phyloP scores from a whole-genome alignment of 2,329 filamentous ascomycete genomes.

The Ustulina deusta region DNA sequence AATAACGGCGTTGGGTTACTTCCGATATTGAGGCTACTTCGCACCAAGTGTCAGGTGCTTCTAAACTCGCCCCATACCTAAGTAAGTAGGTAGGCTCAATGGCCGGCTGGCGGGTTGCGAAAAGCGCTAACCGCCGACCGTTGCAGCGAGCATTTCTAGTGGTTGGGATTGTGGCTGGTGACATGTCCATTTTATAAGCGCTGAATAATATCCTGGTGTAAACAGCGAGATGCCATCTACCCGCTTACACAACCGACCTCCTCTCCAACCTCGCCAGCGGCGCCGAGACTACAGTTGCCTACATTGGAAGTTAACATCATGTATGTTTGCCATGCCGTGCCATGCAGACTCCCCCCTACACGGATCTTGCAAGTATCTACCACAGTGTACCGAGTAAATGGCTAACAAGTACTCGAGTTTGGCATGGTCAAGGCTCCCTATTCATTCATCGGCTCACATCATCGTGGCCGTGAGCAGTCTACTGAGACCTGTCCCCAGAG shows the following conservation, averaged over 20 bases:
- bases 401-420: background rate
- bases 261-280: constrained; percentile 8
- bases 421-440: background rate
- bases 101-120: too few species aligned
- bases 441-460: constrained; percentile 17
- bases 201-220: constrained; percentile 27
- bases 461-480: background rate
- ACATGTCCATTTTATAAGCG: constrained; percentile 27
- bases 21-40: too few species aligned
- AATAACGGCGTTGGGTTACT: too few species aligned
- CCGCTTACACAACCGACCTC: constrained; percentile 11
- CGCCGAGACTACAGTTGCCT: constrained; percentile 12
- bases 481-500: constrained; percentile 5
- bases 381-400: background rate
- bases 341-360: background rate
- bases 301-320: constrained; percentile 9
- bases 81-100: too few species aligned
- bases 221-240: background rate
- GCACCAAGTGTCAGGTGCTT: too few species aligned
- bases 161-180: constrained; percentile 31
- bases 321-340: background rate
- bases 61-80: too few species aligned
- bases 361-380: background rate
- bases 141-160: constrained; percentile 4
- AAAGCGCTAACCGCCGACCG: too few species aligned